These are phyloP conservation scores for Pleurotus citrinopileatus DNA, from an alignment of 768 basidiomycete genomes.

Conservation along the genomic window DNA sequence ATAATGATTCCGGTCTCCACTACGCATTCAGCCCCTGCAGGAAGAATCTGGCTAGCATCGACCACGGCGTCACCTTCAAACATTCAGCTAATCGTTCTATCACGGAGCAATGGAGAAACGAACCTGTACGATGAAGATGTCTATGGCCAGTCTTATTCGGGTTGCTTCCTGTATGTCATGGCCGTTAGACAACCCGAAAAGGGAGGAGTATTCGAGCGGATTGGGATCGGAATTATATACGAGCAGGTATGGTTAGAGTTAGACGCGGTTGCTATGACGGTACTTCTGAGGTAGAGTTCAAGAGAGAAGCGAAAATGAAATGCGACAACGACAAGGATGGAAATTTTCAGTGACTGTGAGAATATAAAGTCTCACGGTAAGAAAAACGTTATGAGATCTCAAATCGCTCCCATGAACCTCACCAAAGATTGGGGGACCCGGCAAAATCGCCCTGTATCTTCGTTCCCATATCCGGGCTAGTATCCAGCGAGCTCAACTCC, in stretches of 20 bases:
- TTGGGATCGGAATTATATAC: slow-evolving; percentile 1
- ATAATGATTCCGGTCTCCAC: neutral
- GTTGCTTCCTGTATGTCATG: slow-evolving; percentile 6
- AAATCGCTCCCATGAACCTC: too few relatives aligned
- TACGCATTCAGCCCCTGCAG: neutral
- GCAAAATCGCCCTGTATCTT: too few relatives aligned
- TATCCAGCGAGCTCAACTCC: too few relatives aligned
- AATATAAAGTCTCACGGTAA: too few relatives aligned
- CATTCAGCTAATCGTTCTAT: neutral
- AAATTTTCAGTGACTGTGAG: too few relatives aligned
- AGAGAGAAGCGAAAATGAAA: too few relatives aligned
- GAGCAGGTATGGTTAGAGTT: slow-evolving; percentile 1
- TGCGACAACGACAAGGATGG: too few relatives aligned
- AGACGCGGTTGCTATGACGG: neutral
- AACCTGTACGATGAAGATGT: neutral
- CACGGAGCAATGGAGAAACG: neutral
- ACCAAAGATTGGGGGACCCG: too few relatives aligned
- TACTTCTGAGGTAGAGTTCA: neutral
- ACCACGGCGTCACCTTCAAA: neutral
- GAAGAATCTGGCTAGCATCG: neutral
- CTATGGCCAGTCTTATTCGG: neutral
- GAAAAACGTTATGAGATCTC: too few relatives aligned
- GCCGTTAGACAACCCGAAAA: too few relatives aligned
- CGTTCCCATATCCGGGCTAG: too few relatives aligned
- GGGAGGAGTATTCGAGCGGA: too few relatives aligned